Evolutionary conservation across 345 rosid species (phyloP).

Genomic region (Moricandia moricandioides): DNA sequence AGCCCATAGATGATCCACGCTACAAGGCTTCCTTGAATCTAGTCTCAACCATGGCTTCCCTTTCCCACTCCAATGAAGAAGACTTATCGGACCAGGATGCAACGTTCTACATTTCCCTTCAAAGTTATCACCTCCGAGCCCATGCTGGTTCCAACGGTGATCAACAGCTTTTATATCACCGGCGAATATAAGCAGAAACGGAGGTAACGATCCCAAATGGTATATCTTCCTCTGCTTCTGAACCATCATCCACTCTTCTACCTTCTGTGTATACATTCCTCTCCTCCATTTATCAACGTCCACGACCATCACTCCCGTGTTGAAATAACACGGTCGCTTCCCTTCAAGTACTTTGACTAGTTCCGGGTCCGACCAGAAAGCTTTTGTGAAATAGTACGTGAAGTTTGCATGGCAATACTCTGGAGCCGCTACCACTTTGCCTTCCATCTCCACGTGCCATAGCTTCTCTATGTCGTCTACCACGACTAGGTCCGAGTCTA

Average conservation of each 20-base stretch:
- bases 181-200: conserved; percentile 57
- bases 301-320: conserved; percentile 69
- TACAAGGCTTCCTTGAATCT: conserved; percentile 59
- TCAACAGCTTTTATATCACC: conserved; percentile 62
- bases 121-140: conserved; percentile 64
- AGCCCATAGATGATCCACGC: conserved; percentile 66
- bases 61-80: conserved; percentile 72
- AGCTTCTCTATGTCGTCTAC: conserved; percentile 56
- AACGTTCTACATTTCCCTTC: conserved; percentile 58
- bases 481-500: conserved; percentile 66
- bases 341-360: conserved; percentile 48
- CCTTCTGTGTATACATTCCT: conserved; percentile 44
- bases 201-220: conserved; percentile 65
- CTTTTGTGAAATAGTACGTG: conserved; percentile 47
- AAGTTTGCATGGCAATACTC: conserved; percentile 70
- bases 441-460: conserved; percentile 55
- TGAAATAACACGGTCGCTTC: conserved; percentile 57
- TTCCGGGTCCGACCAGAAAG: conserved; percentile 50
- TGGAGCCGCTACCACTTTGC: conserved; percentile 59
- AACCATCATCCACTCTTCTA: conserved; percentile 61
- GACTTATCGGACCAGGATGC: conserved; percentile 72
- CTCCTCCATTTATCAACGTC: conserved; percentile 64
- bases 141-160: conserved; percentile 75
- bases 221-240: conserved; percentile 61
- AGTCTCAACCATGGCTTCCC: conserved; percentile 70